Evolutionary conservation across 495 filamentous ascomycete genomes (phyloP).

Genomic region (Xylaria castorea): DNA sequence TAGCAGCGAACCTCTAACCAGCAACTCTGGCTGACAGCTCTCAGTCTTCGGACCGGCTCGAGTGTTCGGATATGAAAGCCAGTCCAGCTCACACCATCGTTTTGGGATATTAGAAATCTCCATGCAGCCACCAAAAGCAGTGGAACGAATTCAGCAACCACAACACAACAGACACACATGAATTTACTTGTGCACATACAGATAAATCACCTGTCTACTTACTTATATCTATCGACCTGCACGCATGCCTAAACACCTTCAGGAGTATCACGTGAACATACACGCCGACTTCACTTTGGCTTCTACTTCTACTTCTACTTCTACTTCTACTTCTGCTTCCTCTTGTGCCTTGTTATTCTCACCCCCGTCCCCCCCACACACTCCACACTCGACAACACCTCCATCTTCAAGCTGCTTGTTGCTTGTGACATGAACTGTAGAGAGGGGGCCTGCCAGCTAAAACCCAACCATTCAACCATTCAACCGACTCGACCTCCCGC

Average conservation of each 20-base stretch:
- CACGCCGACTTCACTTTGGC: neutral
- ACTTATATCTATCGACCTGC: neutral
- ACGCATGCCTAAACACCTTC: neutral
- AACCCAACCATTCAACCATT: neutral
- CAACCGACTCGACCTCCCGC: neutral
- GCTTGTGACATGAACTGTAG: neutral
- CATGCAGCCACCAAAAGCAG: neutral
- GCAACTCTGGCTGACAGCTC: neutral
- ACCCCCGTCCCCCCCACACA: neutral
- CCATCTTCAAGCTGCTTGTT: neutral
- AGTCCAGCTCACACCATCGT: neutral
- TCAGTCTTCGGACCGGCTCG: conserved; percentile 10
- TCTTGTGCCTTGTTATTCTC: neutral
- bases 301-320: neutral
- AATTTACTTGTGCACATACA: neutral
- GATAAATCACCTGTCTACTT: neutral
- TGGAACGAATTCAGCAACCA: neutral
- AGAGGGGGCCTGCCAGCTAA: neutral
- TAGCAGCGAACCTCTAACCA: neutral
- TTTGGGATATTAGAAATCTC: conserved; percentile 10
- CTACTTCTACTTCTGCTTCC: neutral
- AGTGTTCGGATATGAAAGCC: conserved; percentile 1
- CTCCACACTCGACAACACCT: conserved; percentile 2
- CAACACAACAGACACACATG: neutral
- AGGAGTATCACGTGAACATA: neutral